phyloP scores from a whole-genome alignment of 2,329 filamentous ascomycete species.

The Alternaria infectoria region DNA sequence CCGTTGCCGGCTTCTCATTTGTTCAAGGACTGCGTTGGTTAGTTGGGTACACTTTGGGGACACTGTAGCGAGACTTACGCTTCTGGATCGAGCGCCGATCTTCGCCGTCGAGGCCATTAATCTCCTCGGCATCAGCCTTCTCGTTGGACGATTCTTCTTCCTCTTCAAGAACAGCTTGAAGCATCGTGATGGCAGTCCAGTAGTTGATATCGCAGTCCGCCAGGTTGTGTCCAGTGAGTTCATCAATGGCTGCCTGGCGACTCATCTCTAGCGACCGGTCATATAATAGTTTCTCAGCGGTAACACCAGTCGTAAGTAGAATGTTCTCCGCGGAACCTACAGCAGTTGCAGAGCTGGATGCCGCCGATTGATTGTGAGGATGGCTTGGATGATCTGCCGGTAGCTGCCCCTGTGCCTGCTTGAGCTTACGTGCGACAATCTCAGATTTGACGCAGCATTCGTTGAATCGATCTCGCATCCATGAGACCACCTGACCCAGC shows the following conservation, averaged over 20 bases:
- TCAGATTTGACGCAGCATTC: conserved; percentile 97
- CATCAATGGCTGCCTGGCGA: conserved; percentile 89
- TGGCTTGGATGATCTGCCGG: conserved; percentile 86
- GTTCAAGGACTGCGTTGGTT: conserved; percentile 54
- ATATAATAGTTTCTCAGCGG: conserved; percentile 97
- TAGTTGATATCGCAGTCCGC: conserved; percentile 90
- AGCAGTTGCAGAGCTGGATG: conserved; percentile 62
- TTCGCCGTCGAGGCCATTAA: conserved; percentile 67
- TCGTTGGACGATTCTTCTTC: conserved; percentile 66
- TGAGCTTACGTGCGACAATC: conserved; percentile 84
- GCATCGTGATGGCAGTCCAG: conserved; percentile 88
- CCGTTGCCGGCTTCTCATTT: conserved; percentile 51
- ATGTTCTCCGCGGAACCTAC: conserved; percentile 78
- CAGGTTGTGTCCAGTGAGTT: conserved; percentile 90
- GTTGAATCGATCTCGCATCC: conserved; percentile 93
- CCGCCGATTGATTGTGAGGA: conserved; percentile 74
- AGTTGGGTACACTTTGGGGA: conserved; percentile 13
- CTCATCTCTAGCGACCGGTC: conserved; percentile 98
- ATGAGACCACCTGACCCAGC: conserved; percentile 96
- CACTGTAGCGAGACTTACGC: conserved; percentile 59
- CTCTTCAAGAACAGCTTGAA: conserved; percentile 90
- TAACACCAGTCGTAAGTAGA: conserved; percentile 83
- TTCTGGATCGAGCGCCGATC: conserved; percentile 76
- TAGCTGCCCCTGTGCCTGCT: conserved; percentile 83
- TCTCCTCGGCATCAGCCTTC: conserved; percentile 55